Conservation (phyloP, 768 basidiomycete genomes). For the Butyriboletus loyo region DNA sequence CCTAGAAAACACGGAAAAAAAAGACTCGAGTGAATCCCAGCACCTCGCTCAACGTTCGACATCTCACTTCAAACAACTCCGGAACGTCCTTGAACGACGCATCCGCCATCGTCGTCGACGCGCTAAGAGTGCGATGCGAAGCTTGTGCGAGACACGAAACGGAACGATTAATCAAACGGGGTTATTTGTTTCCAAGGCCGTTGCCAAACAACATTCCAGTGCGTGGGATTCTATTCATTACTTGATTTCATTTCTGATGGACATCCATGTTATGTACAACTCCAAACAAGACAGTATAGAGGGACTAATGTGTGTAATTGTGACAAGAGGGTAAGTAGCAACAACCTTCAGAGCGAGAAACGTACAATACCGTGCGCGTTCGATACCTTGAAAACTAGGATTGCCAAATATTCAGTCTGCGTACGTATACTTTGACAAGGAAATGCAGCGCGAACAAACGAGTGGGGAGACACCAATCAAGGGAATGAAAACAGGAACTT, state of each 20-base stretch:
- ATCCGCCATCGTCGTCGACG: conserved; percentile 49
- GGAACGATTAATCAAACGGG: not conserved
- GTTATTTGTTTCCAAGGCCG: conserved; percentile 21
- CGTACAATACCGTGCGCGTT: conserved; percentile 2
- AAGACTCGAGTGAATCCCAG: conserved; percentile 1
- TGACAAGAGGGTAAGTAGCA: conserved; percentile 13
- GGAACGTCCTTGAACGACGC: conserved; percentile 90
- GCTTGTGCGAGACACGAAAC: not conserved
- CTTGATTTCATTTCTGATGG: conserved; percentile 3
- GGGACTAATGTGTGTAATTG: conserved; percentile 10
- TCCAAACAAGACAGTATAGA: conserved; percentile 13
- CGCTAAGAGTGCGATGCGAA: not conserved
- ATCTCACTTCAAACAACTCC: conserved; percentile 88
- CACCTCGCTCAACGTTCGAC: not conserved
- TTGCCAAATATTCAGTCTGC: conserved; percentile 10
- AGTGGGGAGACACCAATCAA: conserved; percentile 15
- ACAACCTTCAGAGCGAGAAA: not conserved
- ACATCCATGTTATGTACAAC: conserved; percentile 9
- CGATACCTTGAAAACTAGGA: conserved; percentile 1
- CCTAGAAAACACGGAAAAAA: conserved; percentile 38
- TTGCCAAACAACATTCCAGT: conserved; percentile 25
- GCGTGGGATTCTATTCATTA: conserved; percentile 7
- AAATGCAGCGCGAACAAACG: conserved; percentile 1
- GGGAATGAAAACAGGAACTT: not conserved
- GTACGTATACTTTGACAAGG: conserved; percentile 1